Evolutionary conservation across 2,329 filamentous ascomycete genomes (phyloP).

Genomic region (Penicillium frequentans): DNA sequence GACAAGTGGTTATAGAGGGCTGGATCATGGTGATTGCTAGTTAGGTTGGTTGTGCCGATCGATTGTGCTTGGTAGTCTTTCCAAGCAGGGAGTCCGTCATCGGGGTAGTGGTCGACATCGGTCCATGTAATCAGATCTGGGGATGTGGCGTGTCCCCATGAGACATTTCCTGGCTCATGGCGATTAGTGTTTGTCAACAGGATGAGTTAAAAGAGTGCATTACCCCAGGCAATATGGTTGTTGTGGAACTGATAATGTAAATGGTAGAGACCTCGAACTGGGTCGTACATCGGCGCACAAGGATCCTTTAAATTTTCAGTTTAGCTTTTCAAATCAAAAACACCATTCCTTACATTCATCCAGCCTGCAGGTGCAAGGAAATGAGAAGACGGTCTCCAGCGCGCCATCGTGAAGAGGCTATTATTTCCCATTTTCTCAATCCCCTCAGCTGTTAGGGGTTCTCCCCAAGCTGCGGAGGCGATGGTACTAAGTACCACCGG

Average conservation of each 20-base stretch:
- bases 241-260: conserved; percentile 18
- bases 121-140: conserved; percentile 15
- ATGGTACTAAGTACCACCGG: conserved; percentile 3
- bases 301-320: conserved; percentile 9
- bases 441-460: conserved; percentile 7
- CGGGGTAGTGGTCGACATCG: conserved; percentile 12
- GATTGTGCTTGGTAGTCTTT: conserved; percentile 16
- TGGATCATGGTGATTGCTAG: conserved; percentile 12
- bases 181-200: not conserved
- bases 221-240: conserved; percentile 17
- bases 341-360: conserved; percentile 13
- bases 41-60: conserved; percentile 15
- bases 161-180: conserved; percentile 12
- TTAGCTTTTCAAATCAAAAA: not conserved
- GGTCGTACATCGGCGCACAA: conserved; percentile 15
- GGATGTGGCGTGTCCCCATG: conserved; percentile 17
- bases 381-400: conserved; percentile 16
- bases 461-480: conserved; percentile 4
- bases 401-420: conserved; percentile 9
- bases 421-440: conserved; percentile 17
- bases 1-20: conserved; percentile 14
- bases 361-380: conserved; percentile 17
- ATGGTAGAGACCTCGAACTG: conserved; percentile 10
- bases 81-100: conserved; percentile 13
- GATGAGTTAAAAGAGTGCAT: not conserved